Conservation (phyloP, 106 monocot genomes). For the Dioscorea alata region DNA sequence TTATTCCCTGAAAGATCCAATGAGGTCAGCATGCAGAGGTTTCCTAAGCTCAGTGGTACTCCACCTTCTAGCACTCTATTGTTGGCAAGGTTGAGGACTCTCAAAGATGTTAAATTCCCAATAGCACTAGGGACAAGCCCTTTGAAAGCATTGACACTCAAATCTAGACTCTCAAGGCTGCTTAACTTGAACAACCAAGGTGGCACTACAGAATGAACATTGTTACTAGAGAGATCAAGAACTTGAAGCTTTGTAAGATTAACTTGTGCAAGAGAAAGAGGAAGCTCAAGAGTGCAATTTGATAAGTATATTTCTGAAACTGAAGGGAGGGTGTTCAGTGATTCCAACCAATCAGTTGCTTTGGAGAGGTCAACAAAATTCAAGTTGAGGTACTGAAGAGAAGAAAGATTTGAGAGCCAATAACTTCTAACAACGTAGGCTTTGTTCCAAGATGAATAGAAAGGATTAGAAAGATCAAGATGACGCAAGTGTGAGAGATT, state of each 20-base stretch:
- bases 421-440: not conserved
- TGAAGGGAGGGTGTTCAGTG: slow-evolving; percentile 1
- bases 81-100: not conserved
- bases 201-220: no score
- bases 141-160: not conserved
- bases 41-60: no score
- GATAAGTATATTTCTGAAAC: not conserved
- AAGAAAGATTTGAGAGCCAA: slow-evolving; percentile 22
- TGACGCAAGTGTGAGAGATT: slow-evolving; percentile 20
- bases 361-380: not conserved
- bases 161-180: no score
- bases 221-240: no score
- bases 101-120: not conserved
- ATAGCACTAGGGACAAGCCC: not conserved
- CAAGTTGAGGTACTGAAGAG: slow-evolving; percentile 18
- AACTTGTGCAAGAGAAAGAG: not conserved
- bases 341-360: slow-evolving; percentile 4
- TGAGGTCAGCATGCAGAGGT: not conserved
- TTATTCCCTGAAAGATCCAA: not conserved
- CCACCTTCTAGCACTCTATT: not conserved
- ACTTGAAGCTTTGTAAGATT: slow-evolving; percentile 14
- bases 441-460: not conserved
- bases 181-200: no score
- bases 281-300: not conserved
- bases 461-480: slow-evolving; percentile 6